Evolutionary conservation across 2,329 filamentous ascomycete species (phyloP).

Genomic region (Exophiala sp.): DNA sequence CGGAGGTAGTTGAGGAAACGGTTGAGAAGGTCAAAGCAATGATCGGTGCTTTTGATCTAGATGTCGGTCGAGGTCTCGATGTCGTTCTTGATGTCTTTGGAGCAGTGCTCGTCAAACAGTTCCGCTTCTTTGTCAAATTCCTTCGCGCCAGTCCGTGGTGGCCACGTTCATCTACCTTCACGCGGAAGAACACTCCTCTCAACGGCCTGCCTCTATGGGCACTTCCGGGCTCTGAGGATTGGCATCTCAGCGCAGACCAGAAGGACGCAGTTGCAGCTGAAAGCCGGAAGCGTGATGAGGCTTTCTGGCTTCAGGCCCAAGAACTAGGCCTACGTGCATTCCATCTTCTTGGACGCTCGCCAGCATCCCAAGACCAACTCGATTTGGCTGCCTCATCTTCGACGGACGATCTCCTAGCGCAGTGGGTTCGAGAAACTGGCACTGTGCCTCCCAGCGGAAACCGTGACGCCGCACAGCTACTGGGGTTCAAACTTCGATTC

Average conservation of each 20-base stretch:
- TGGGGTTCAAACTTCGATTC: constrained; percentile 95
- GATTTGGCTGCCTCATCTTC: constrained; percentile 28
- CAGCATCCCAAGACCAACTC: constrained; percentile 58
- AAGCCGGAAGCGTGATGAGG: constrained; percentile 63
- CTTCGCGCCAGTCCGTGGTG: constrained; percentile 94
- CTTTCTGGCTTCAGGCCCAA: constrained; percentile 79
- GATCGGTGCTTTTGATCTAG: constrained; percentile 94
- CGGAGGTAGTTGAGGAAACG: constrained; percentile 74
- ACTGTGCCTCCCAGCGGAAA: constrained; percentile 84
- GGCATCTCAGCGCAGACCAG: constrained; percentile 65
- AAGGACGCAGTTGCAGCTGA: constrained; percentile 55
- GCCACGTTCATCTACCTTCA: constrained; percentile 58
- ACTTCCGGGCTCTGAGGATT: constrained; percentile 64
- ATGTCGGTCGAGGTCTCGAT: constrained; percentile 90
- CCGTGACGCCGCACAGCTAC: constrained; percentile 83
- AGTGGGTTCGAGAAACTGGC: constrained; percentile 78
- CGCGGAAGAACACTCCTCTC: background rate
- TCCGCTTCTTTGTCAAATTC: constrained; percentile 90
- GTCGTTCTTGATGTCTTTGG: constrained; percentile 94
- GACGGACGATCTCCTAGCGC: constrained; percentile 57
- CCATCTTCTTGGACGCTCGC: constrained; percentile 79
- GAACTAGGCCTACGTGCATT: constrained; percentile 76
- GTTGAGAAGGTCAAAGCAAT: constrained; percentile 91
- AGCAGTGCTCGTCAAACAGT: constrained; percentile 86
- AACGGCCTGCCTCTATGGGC: constrained; percentile 83